Conservation (phyloP, 2,329 filamentous ascomycete species). For the Ceratocystiopsis minuta region DNA sequence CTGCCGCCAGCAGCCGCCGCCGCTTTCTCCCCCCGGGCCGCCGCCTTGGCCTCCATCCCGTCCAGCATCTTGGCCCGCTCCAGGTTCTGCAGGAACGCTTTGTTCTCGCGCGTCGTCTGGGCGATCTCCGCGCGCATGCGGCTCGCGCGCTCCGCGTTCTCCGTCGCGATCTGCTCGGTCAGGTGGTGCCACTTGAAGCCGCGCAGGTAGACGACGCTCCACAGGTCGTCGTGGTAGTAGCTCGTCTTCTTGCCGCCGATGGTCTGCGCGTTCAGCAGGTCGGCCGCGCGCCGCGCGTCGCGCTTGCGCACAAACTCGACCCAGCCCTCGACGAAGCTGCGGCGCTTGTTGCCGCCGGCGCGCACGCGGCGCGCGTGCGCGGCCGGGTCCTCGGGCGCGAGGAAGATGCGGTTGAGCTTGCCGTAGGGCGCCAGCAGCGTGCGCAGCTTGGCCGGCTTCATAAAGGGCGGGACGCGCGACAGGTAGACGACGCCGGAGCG, state of each 20-base stretch:
- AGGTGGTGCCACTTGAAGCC: constrained; percentile 67
- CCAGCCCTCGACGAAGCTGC: constrained; percentile 71
- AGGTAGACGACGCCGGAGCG: constrained; percentile 71
- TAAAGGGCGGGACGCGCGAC: constrained; percentile 71
- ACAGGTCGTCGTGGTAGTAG: constrained; percentile 74
- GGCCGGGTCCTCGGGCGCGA: constrained; percentile 55
- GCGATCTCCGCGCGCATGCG: constrained; percentile 63
- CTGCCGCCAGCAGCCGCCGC: constrained; percentile 8
- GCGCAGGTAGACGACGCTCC: constrained; percentile 65
- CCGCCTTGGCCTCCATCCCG: constrained; percentile 47
- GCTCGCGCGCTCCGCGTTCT: constrained; percentile 62
- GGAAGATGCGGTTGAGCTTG: constrained; percentile 57
- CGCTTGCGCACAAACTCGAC: constrained; percentile 63
- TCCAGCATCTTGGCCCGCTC: constrained; percentile 66
- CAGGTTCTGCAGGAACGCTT: constrained; percentile 61
- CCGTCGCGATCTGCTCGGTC: constrained; percentile 61
- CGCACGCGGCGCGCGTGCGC: constrained; percentile 48
- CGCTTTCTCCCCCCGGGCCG: constrained; percentile 21
- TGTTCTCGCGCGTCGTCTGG: constrained; percentile 61
- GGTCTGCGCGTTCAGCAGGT: constrained; percentile 57
- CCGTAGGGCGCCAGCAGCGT: constrained; percentile 61
- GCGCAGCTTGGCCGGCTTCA: constrained; percentile 66
- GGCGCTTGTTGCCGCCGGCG: constrained; percentile 67
- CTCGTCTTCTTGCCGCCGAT: constrained; percentile 72
- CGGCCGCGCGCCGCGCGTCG: constrained; percentile 59